These are phyloP conservation scores for Pleoardoris graminearum DNA, from an alignment of 2,329 filamentous ascomycete species.

Conservation along the genomic window DNA sequence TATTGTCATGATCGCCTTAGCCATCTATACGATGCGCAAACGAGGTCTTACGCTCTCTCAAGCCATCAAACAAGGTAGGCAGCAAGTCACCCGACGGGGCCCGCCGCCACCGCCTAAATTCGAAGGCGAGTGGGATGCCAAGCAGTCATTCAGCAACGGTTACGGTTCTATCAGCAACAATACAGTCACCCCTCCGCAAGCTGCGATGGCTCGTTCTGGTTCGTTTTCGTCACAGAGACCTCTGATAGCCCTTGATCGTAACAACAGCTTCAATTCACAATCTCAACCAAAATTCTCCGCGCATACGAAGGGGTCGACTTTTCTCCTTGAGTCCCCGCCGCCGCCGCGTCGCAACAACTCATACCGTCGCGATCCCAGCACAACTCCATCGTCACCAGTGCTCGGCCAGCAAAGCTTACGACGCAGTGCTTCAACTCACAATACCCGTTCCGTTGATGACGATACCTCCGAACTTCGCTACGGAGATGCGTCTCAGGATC, in stretches of 20 bases:
- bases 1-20: conserved; percentile 42
- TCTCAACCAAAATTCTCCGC: not conserved
- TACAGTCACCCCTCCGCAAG: conserved; percentile 31
- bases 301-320: conserved; percentile 21
- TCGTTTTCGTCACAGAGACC: conserved; percentile 36
- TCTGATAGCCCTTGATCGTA: conserved; percentile 33
- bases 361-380: conserved; percentile 34
- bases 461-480: conserved; percentile 30
- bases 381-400: conserved; percentile 37
- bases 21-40: conserved; percentile 44
- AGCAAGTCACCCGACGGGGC: conserved; percentile 26
- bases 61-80: conserved; percentile 29
- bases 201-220: conserved; percentile 30
- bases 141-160: conserved; percentile 26
- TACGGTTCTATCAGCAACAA: conserved; percentile 29
- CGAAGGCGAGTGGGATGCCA: conserved; percentile 26
- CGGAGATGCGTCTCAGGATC: conserved; percentile 22
- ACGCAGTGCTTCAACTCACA: conserved; percentile 35
- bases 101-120: conserved; percentile 29
- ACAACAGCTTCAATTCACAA: conserved; percentile 33
- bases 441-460: conserved; percentile 35
- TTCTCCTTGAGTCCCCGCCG: conserved; percentile 28
- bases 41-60: conserved; percentile 40
- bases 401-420: conserved; percentile 33
- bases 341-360: conserved; percentile 29